Percentiles rank a stretch among this genome's conserved stretches.
Conservation (phyloP, 2,329 filamentous ascomycete species). For the Sphaceloma murrayae region DNA sequence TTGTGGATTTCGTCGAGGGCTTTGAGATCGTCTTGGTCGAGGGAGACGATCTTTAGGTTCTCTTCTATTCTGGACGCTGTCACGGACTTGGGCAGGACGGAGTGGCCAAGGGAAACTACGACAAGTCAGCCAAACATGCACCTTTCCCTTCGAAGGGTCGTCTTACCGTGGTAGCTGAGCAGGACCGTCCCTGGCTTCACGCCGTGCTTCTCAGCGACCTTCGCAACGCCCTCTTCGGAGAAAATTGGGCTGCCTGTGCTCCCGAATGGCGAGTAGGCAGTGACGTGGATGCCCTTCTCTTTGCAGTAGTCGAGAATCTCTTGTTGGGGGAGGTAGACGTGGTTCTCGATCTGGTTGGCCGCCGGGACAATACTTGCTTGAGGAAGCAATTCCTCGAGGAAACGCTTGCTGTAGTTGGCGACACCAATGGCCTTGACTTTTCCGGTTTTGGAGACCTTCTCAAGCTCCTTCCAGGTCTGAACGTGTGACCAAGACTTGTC, state of each 20-base stretch:
- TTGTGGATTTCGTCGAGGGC: conserved; percentile 38
- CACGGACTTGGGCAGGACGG: conserved; percentile 65
- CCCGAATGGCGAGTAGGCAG: conserved; percentile 53
- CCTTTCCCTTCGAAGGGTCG: not conserved
- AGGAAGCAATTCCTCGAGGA: conserved; percentile 41
- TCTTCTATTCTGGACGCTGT: conserved; percentile 58
- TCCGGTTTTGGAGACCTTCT: conserved; percentile 46
- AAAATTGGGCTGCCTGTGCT: conserved; percentile 42
- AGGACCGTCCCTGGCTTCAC: conserved; percentile 48
- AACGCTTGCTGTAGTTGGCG: conserved; percentile 41
- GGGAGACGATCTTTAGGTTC: conserved; percentile 57
- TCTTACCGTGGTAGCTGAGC: conserved; percentile 62
- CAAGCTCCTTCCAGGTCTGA: conserved; percentile 69
- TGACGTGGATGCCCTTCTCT: conserved; percentile 58
- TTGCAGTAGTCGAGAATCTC: conserved; percentile 62
- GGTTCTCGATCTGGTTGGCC: conserved; percentile 66
- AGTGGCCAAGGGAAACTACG: conserved; percentile 56
- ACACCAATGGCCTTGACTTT: conserved; percentile 44
- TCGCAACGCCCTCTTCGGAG: conserved; percentile 38
- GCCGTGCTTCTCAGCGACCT: conserved; percentile 42
- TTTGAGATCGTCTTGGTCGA: conserved; percentile 54
- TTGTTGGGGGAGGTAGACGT: conserved; percentile 60
- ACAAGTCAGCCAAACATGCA: conserved; percentile 16
- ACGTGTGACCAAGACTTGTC: conserved; percentile 59
- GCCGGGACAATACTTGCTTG: conserved; percentile 56